Evolutionary conservation across 2,329 filamentous ascomycete genomes (phyloP).

Genomic region (Monascus ruber): DNA sequence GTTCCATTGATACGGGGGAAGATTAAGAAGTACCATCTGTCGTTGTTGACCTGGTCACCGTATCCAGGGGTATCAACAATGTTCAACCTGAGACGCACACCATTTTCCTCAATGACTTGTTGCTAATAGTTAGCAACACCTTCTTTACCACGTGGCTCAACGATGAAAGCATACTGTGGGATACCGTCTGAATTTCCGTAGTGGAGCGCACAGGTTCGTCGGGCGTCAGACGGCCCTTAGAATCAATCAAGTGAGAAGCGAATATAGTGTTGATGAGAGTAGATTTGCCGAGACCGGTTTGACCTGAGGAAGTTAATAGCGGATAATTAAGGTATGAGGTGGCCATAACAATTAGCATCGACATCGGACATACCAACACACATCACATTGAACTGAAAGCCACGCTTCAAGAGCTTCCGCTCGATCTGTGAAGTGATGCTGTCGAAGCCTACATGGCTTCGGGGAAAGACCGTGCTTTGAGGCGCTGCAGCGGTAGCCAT

Average conservation of each 20-base stretch:
- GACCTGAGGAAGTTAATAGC: slow-evolving; percentile 49
- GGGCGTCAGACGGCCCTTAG: slow-evolving; percentile 86
- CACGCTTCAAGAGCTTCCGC: slow-evolving; percentile 98
- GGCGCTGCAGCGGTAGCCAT: slow-evolving; percentile 49
- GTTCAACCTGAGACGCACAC: slow-evolving; percentile 91
- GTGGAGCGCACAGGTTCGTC: slow-evolving; percentile 90
- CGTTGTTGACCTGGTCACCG: slow-evolving; percentile 98
- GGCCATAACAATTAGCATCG: too few species aligned
- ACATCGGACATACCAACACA: slow-evolving; percentile 71
- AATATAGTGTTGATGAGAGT: slow-evolving; percentile 99
- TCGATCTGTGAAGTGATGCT: slow-evolving; percentile 99
- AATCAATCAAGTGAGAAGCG: slow-evolving; percentile 97
- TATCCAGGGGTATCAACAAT: slow-evolving; percentile 99
- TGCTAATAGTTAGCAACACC: slow-evolving; percentile 9
- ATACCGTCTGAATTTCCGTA: slow-evolving; percentile 95
- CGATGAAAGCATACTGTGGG: slow-evolving; percentile 52
- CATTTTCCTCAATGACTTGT: slow-evolving; percentile 90
- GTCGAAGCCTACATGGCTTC: slow-evolving; percentile 99
- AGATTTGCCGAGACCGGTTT: slow-evolving; percentile 97
- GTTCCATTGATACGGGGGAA: background rate
- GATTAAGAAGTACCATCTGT: slow-evolving; percentile 64
- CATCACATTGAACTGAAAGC: slow-evolving; percentile 99
- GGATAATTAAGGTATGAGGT: slow-evolving; percentile 14
- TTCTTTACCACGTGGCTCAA: background rate
- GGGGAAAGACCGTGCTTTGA: slow-evolving; percentile 58